Evolutionary conservation across 176 grass and related monocot genomes (phyloP).

Genomic region (Canna indica): DNA sequence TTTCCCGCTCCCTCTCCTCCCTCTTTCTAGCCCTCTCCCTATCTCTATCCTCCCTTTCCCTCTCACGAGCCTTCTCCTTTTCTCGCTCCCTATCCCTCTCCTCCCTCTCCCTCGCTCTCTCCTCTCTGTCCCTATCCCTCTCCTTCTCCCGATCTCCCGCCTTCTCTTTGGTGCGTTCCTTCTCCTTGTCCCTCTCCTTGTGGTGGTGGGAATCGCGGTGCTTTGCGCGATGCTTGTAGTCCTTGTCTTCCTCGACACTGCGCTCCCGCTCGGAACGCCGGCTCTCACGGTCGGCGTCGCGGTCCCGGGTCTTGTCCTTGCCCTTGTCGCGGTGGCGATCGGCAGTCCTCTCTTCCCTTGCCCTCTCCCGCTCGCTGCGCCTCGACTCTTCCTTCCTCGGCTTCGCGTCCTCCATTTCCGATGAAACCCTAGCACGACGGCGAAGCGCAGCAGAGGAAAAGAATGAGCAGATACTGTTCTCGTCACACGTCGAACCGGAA

Average conservation of each 20-base stretch:
- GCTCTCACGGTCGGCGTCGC: constrained; percentile 1
- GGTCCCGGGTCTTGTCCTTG: background rate
- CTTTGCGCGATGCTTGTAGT: constrained; percentile 1
- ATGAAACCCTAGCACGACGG: constrained; percentile 6
- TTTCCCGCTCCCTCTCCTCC: constrained; percentile 34
- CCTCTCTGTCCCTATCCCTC: constrained; percentile 11
- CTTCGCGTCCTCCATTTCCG: background rate
- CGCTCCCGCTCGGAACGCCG: background rate
- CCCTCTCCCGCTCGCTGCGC: background rate
- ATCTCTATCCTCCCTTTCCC: constrained; percentile 16
- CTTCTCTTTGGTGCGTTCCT: background rate
- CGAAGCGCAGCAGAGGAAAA: background rate
- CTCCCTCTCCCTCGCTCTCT: constrained; percentile 7
- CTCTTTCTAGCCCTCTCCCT: constrained; percentile 28
- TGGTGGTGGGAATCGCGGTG: constrained; percentile 7
- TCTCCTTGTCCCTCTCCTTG: constrained; percentile 1
- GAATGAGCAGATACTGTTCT: too few species aligned
- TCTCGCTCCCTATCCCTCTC: constrained; percentile 8
- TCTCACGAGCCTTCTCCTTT: constrained; percentile 16
- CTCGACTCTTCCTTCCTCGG: constrained; percentile 2
- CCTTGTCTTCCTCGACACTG: constrained; percentile 2
- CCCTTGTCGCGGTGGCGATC: constrained; percentile 5
- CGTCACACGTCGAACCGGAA: too few species aligned
- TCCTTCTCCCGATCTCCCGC: constrained; percentile 2
- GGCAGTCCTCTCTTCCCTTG: too few species aligned